Evolutionary conservation across 192 early-diverging fungal genomes (phyloP).

Genomic region (Coemansia aciculifera): DNA sequence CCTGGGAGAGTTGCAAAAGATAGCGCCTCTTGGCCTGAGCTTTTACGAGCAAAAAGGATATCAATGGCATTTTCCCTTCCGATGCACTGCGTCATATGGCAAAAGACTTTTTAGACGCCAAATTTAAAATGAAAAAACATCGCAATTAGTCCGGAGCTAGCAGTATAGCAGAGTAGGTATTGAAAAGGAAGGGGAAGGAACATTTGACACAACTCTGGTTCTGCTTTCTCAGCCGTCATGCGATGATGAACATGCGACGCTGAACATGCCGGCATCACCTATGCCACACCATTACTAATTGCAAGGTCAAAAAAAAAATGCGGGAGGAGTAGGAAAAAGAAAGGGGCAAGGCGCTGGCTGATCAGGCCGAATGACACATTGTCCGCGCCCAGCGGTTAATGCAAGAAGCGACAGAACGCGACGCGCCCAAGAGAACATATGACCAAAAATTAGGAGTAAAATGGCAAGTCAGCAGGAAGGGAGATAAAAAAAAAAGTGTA

Average conservation of each 20-base stretch:
- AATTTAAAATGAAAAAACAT: conserved; percentile 16
- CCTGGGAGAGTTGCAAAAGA: conserved; percentile 10
- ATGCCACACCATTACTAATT: not conserved
- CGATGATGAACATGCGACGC: not conserved
- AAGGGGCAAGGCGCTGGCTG: not conserved
- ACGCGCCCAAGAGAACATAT: not conserved
- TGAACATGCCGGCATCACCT: conserved; percentile 1
- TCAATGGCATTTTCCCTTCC: not conserved
- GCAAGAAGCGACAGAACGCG: conserved; percentile 10
- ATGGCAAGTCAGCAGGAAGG: too few relatives aligned
- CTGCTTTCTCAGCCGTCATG: too few relatives aligned
- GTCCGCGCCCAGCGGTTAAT: not conserved
- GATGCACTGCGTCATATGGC: conserved; percentile 5
- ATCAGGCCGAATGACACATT: conserved; percentile 5
- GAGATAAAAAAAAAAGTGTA: not conserved
- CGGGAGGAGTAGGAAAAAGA: not conserved
- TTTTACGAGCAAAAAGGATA: not conserved
- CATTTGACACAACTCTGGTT: too few relatives aligned
- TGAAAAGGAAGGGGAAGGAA: not conserved
- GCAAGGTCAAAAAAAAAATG: not conserved
- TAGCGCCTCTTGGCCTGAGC: conserved; percentile 1
- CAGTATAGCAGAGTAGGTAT: not conserved
- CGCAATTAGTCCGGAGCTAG: conserved; percentile 27
- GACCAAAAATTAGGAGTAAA: not conserved
- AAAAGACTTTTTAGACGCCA: not conserved